These are phyloP conservation scores for Lichenothelia convexa DNA, from an alignment of 495 filamentous ascomycete genomes.

Conservation along the genomic window DNA sequence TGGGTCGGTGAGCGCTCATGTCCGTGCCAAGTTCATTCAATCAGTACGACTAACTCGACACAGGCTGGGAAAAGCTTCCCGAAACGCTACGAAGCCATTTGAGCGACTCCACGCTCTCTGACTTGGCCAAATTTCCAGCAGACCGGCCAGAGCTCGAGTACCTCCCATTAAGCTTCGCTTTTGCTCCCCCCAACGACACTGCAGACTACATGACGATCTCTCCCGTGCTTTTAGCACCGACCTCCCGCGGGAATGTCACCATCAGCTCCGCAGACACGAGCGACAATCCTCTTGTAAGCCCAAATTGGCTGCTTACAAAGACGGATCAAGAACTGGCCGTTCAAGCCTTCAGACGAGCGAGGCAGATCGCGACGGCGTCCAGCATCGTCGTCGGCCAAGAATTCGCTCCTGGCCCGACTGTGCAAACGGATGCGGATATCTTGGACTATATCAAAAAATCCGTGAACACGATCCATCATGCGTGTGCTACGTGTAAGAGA, in stretches of 20 bases:
- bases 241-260: not conserved
- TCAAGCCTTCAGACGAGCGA: not conserved
- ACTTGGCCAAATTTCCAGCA: not conserved
- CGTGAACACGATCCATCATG: not conserved
- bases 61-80: too few species aligned
- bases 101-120: too few species aligned
- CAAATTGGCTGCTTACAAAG: not conserved
- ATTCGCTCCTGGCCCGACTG: not conserved
- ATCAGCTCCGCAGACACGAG: not conserved
- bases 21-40: too few species aligned
- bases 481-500: not conserved
- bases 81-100: too few species aligned
- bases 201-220: too few species aligned
- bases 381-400: not conserved
- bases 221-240: not conserved
- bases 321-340: constrained; percentile 1
- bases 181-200: too few species aligned
- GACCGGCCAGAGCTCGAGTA: not conserved
- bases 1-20: too few species aligned
- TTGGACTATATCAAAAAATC: not conserved
- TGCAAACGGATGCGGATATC: not conserved
- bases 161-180: too few species aligned
- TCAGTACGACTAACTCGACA: too few species aligned
- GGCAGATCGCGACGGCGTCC: not conserved
- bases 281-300: not conserved